Base-by-base conservation (phyloP, 352 stramenopile species). In the Pythium plurisporium region DNA sequence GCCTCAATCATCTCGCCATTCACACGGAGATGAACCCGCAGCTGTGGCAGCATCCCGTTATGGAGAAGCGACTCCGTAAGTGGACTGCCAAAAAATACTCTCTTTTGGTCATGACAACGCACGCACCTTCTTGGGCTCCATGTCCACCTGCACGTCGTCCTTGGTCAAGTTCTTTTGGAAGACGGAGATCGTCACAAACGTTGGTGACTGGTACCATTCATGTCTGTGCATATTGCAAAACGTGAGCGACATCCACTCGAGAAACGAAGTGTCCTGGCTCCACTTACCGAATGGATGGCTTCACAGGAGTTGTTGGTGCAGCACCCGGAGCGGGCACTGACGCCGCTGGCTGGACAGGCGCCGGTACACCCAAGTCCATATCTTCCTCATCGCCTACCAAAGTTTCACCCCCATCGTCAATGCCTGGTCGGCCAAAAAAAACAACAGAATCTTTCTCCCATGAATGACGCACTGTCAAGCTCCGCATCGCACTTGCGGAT, bases 401-500 rank as follows among this genome's bases (percentile, higher is more conserved):
- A n/a, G n/a, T n/a, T n/a, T n/a, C n/a, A n/a, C n/a, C n/a, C n/a
- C n/a, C n/a, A n/a, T n/a, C n/a, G n/a, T n/a, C n/a, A n/a, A n/a
- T n/a, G n/a, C n/a, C n/a, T n/a, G n/a, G n/a, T n/a, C n/a, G n/a
- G n/a, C n/a, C n/a, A n/a, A n/a, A n/a, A n/a, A n/a, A n/a, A n/a
- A n/a, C n/a, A n/a, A n/a, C n/a, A n/a, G n/a, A n/a, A n/a, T n/a
- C n/a, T n/a, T n/a, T n/a, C n/a, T n/a, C n/a, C n/a, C n/a, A n/a
- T n/a, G n/a, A 36, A 37, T 11, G 54, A 23, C 80, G 59, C 44
- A 91, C 81, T 76, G 59, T 90, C 73, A 22, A 91, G 14, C 45
- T 96, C 86, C 0, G 84, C 82, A 37, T 96, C 77, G 49, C 88
- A 96, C 53, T 95, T 96, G 61, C 88, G 79, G 51, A 95, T 79